Evolutionary conservation across 1,139 yeast genomes (phyloP).

Genomic region (Pichia sp.): DNA sequence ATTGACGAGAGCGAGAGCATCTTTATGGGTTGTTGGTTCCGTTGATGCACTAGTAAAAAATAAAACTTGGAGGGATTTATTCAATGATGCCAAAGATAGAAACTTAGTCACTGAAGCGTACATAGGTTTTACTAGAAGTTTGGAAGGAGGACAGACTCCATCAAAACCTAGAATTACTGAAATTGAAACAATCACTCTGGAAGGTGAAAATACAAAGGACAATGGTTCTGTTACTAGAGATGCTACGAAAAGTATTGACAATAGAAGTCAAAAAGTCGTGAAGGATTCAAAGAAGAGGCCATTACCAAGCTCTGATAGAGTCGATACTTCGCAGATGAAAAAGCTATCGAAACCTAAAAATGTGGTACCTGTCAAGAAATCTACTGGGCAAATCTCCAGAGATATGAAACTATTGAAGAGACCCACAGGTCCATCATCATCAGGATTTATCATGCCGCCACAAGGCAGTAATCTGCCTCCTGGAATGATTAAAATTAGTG

Average conservation of each 20-base stretch:
- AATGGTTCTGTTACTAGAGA: neutral
- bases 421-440: slow-evolving; percentile 2
- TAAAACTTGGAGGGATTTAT: slow-evolving; percentile 60
- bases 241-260: neutral
- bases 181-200: too few species aligned
- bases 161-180: neutral
- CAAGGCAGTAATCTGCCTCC: slow-evolving; percentile 1
- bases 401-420: slow-evolving; percentile 3
- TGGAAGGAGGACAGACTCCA: neutral
- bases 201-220: too few species aligned
- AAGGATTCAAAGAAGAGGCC: neutral
- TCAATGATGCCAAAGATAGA: slow-evolving; percentile 55
- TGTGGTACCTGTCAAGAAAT: slow-evolving; percentile 3
- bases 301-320: neutral
- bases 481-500: slow-evolving; percentile 20
- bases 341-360: slow-evolving; percentile 2
- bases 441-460: slow-evolving; percentile 7
- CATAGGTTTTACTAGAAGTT: slow-evolving; percentile 20
- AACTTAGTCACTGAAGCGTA: slow-evolving; percentile 18
- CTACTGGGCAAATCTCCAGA: slow-evolving; percentile 4
- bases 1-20: slow-evolving; percentile 83
- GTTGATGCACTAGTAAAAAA: slow-evolving; percentile 54
- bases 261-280: neutral
- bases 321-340: slow-evolving; percentile 2
- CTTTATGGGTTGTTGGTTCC: slow-evolving; percentile 90